Base-by-base conservation (phyloP, 2,329 filamentous ascomycete genomes). In the Fusarium sp. region DNA sequence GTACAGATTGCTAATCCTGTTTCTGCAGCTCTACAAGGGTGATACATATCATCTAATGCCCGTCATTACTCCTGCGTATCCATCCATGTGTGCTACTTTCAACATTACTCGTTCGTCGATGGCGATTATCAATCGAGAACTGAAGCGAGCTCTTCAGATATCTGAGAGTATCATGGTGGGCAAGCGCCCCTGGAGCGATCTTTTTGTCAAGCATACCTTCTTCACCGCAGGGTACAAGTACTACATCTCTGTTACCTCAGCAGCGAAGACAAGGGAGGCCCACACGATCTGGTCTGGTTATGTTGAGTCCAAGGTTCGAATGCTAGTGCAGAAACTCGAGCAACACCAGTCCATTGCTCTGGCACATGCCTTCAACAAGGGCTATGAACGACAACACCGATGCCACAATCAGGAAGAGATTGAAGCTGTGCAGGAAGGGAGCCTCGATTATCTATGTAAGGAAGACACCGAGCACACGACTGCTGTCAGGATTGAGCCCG, bases 71-170 rank as follows among this genome's bases (percentile, higher is more conserved):
- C 96, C 96, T 3, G 95, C 96, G 2, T 98, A 98, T 80, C 96
- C 96, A 6, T 97, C 95, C 55, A 98, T 98, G 95, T 98, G 96
- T 81, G 92, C 96, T 4, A 98, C 96, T 0, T 96, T 97, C 85
- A 98, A 97, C 78, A 92, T 99, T 68, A 95, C 93, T 7, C 86
- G 90, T 73, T 98, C 95, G 2, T 97, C 95, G 4, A 94, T 95
- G 85, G 86, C 89, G 12, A 90, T 98, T 55, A 95, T 99, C 78
- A 89, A 94, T 73, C 88, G 91, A 51, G 96, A 99, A 80, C 89
- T 98, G 26, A 87, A 91, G 71, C 90, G 93, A 41, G 96, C 92
- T 10, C 89, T 91, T 57, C 87, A 93, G 57, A 92, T 98, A 61
- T 91, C 94, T 15, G 91, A 93, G 70, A 90, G 91, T 75, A 97